Conservation (phyloP, 2,329 filamentous ascomycete species). For the Fusarium hostae region DNA sequence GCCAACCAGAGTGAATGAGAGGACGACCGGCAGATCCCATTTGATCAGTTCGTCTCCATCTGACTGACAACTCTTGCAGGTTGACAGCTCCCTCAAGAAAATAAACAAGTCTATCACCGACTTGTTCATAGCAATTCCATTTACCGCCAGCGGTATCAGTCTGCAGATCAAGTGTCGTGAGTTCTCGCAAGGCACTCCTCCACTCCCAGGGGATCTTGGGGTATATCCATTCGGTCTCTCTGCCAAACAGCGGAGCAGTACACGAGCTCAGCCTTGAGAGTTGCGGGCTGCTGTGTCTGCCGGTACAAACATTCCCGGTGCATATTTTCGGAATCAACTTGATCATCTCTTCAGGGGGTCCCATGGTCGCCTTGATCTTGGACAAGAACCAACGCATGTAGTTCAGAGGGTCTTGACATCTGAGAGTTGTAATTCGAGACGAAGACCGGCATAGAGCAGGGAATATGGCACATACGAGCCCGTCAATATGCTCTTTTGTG, state of each 20-base stretch:
- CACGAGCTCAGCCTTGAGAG: not conserved
- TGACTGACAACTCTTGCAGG: not conserved
- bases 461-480: not conserved
- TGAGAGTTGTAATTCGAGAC: not conserved
- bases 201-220: not conserved
- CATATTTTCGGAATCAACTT: not conserved
- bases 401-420: not conserved
- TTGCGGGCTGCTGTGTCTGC: not conserved
- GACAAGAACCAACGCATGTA: not conserved
- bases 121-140: not conserved
- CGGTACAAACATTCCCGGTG: not conserved
- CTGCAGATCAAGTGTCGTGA: slow-evolving; percentile 1
- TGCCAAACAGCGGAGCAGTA: not conserved
- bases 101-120: not conserved
- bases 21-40: not conserved
- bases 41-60: not conserved
- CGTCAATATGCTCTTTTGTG: not conserved
- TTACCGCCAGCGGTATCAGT: not conserved
- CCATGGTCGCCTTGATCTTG: not conserved
- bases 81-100: not conserved
- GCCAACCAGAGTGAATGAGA: not conserved
- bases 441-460: not conserved
- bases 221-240: not conserved
- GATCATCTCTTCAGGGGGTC: not conserved
- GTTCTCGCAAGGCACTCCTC: not conserved